Conservation (phyloP, 768 basidiomycete genomes). For the Thelephora ganbajun region DNA sequence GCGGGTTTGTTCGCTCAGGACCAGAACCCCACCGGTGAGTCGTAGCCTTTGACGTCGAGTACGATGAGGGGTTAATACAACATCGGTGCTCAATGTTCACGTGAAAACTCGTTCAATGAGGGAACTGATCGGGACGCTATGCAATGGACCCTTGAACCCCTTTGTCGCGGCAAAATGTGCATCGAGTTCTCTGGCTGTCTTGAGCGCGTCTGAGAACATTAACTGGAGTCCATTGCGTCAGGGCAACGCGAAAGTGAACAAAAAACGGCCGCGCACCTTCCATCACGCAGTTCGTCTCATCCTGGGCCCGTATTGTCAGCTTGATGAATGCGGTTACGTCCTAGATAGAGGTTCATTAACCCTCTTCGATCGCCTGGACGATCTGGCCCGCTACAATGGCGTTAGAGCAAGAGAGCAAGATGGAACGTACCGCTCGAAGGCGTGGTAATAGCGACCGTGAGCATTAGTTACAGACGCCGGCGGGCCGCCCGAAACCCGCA, state of each 20-base stretch:
- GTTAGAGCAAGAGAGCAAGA: not conserved
- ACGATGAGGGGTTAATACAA: conserved; percentile 4
- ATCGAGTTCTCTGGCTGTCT: conserved; percentile 65
- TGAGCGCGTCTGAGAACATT: conserved; percentile 49
- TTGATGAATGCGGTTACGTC: conserved; percentile 31
- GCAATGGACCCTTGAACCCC: too few species aligned
- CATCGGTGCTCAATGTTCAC: not conserved
- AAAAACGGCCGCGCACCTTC: conserved; percentile 36
- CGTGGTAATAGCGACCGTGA: too few species aligned
- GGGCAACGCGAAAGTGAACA: not conserved
- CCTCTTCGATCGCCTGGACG: too few species aligned
- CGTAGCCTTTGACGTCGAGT: too few species aligned
- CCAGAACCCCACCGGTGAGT: conserved; percentile 58
- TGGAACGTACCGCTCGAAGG: conserved; percentile 36
- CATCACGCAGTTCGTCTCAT: conserved; percentile 70
- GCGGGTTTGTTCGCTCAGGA: conserved; percentile 54
- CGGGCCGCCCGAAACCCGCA: too few species aligned
- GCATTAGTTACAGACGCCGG: too few species aligned
- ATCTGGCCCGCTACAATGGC: conserved; percentile 25
- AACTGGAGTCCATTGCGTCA: conserved; percentile 27
- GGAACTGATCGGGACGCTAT: conserved; percentile 66
- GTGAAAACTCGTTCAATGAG: conserved; percentile 47
- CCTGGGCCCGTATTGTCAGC: too few species aligned
- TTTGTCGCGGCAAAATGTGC: too few species aligned
- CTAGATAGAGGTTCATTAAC: conserved; percentile 33